phyloP scores from a whole-genome alignment of 108 stramenopile species.

The Fragilaria radians region DNA sequence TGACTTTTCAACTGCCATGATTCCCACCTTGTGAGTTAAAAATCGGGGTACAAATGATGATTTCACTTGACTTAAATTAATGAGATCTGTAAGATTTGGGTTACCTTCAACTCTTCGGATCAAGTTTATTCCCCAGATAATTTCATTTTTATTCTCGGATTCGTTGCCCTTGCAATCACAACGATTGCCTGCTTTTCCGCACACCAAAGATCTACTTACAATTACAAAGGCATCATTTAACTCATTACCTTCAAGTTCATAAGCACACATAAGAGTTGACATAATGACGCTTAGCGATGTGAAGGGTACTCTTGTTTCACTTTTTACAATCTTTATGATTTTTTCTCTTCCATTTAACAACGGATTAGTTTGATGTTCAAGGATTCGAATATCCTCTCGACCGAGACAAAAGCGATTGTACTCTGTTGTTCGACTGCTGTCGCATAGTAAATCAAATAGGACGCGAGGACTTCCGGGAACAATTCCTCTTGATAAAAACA shows the following conservation, averaged over 20 bases:
- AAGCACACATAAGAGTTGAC: constrained; percentile 37
- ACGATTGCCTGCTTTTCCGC: background rate
- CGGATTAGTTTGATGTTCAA: constrained; percentile 10
- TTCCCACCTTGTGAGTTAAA: constrained; percentile 29
- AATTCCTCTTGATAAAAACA: constrained; percentile 41
- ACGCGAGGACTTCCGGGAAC: constrained; percentile 23
- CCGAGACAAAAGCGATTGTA: constrained; percentile 43
- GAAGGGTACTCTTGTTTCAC: constrained; percentile 48
- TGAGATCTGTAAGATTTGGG: constrained; percentile 35
- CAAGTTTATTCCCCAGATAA: constrained; percentile 46
- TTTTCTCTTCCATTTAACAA: background rate
- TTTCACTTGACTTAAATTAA: constrained; percentile 37
- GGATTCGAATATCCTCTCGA: constrained; percentile 17
- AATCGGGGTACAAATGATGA: constrained; percentile 37
- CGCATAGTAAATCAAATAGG: constrained; percentile 36
- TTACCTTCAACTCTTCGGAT: constrained; percentile 33
- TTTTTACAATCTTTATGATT: constrained; percentile 35
- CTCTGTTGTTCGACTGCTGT: constrained; percentile 33
- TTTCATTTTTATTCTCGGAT: constrained; percentile 29
- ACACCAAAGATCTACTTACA: constrained; percentile 28
- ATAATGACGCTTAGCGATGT: constrained; percentile 31
- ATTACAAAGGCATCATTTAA: constrained; percentile 17
- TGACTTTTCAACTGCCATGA: constrained; percentile 43
- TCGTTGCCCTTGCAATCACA: background rate
- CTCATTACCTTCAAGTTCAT: constrained; percentile 12